A percentile compares a stretch with the other conserved stretches of the same genome.
phyloP scores from a whole-genome alignment of 176 grass and related monocot genomes.

The Carex kokanica region DNA sequence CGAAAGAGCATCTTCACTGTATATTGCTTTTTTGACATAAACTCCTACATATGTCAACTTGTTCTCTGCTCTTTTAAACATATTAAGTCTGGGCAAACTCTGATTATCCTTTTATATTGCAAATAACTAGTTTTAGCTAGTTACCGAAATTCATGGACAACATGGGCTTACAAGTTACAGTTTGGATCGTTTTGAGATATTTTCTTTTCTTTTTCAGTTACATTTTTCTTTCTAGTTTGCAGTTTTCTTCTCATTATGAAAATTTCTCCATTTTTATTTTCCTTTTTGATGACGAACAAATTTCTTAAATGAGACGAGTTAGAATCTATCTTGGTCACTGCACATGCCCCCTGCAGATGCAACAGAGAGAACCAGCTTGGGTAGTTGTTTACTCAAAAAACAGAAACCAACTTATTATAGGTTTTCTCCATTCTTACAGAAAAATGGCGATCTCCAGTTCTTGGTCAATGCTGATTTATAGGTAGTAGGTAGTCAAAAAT shows the following conservation, averaged over 20 bases:
- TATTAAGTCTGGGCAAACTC: neutral
- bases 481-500: constrained; percentile 10
- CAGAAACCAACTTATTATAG: neutral
- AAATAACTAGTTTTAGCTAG: neutral
- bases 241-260: neutral
- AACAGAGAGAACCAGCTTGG: constrained; percentile 15
- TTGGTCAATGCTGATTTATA: neutral
- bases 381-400: constrained; percentile 1
- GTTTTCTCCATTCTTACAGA: neutral
- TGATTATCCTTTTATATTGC: neutral
- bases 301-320: neutral
- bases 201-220: neutral
- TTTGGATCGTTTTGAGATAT: neutral
- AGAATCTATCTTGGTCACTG: constrained; percentile 27
- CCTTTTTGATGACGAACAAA: neutral
- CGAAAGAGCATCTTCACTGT: constrained; percentile 6
- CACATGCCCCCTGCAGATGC: constrained; percentile 4
- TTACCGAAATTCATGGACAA: neutral
- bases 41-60: neutral
- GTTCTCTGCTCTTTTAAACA: constrained; percentile 13
- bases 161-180: neutral
- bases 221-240: neutral
- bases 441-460: neutral
- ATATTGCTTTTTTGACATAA: neutral
- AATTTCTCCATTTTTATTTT: neutral